Base-by-base conservation (phyloP, 164 flowering plant species). In the Macadamia tetraphylla region DNA sequence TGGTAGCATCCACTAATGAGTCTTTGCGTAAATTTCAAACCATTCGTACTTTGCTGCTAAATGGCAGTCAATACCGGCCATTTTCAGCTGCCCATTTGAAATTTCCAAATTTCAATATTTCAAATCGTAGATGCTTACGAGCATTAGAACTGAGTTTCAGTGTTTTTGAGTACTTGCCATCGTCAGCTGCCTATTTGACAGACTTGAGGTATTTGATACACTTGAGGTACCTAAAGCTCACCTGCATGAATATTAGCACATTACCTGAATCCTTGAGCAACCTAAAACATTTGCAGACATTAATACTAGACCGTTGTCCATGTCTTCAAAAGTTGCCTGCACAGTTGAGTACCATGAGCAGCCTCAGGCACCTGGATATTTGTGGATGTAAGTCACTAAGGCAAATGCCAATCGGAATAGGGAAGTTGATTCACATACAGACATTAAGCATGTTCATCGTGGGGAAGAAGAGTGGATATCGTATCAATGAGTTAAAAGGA, bases 381-480 rank as follows among this genome's bases (percentile, higher is more conserved):
- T 53, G 9, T 8, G 61, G n/a, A 35, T 35, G 14, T 49, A 8
- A 29, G 71, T 67, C 23, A 23, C 23, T 23, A 23, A 23, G 23
- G 23, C 23, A 23, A 23, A 23, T 23, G 23, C 23, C 23, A 12
- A 12, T 43, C 30, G 48, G 48, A 3, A 40, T 72, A 4, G 67
- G 63, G 43, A 30, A 53, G 12, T 53, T 73, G 23, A 12, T 51
- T 29, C 60, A 59, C 23, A 72, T 74, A 40, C 72, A 68, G 30
- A 68, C 64, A 3, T 29, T 73, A 31, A 48, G 65, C 42, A 23
- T 15, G 18, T 68, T 46, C 43, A 57, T 68, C 17, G 71, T 63
- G 8, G 52, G 64, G 1, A 51, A 23, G 61, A 29, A 15, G 57
- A 30, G 1, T 13, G 40, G 29, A 30, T 40, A 49, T 11, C 42